A percentile compares a stretch with the other conserved stretches of the same genome.
Conservation (phyloP, 495 filamentous ascomycete genomes). For the Tuber microsphaerosporum region DNA sequence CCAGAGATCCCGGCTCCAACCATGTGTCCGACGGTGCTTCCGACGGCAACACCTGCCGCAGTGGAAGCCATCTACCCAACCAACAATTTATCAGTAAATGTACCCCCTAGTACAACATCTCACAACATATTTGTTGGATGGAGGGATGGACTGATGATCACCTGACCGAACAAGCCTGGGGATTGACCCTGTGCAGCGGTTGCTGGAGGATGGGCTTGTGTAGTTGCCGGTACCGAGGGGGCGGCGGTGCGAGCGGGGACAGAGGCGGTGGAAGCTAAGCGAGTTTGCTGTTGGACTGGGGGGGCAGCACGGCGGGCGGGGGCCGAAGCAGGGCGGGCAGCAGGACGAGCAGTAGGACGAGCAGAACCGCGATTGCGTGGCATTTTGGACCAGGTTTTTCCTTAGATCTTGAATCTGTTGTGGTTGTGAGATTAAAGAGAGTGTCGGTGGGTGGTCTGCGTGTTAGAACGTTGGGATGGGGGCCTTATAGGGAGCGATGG, state of each 20-base stretch:
- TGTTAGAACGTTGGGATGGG: constrained; percentile 7
- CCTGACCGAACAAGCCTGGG: constrained; percentile 68
- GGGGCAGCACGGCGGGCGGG: constrained; percentile 54
- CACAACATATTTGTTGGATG: not conserved
- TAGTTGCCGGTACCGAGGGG: constrained; percentile 48
- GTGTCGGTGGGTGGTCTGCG: constrained; percentile 5
- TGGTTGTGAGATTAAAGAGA: constrained; percentile 18
- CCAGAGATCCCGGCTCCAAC: constrained; percentile 55
- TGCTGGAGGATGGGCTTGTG: constrained; percentile 46
- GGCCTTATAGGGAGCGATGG: constrained; percentile 1
- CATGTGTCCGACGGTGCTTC: constrained; percentile 89
- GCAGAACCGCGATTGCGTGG: constrained; percentile 68
- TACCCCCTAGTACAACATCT: not conserved
- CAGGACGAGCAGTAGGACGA: constrained; percentile 59
- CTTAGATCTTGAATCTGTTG: constrained; percentile 19
- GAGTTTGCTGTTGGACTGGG: constrained; percentile 56
- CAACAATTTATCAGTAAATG: constrained; percentile 11
- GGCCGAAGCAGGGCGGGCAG: constrained; percentile 50
- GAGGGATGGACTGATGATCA: constrained; percentile 9
- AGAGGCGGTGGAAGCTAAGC: constrained; percentile 55
- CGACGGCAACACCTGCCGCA: constrained; percentile 89
- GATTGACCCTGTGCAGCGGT: constrained; percentile 51
- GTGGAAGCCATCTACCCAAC: constrained; percentile 63
- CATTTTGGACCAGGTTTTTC: constrained; percentile 49
- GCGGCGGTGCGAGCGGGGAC: constrained; percentile 50